Evolutionary conservation across 2,329 filamentous ascomycete genomes (phyloP).

Genomic region (Coniochaeta sp.): DNA sequence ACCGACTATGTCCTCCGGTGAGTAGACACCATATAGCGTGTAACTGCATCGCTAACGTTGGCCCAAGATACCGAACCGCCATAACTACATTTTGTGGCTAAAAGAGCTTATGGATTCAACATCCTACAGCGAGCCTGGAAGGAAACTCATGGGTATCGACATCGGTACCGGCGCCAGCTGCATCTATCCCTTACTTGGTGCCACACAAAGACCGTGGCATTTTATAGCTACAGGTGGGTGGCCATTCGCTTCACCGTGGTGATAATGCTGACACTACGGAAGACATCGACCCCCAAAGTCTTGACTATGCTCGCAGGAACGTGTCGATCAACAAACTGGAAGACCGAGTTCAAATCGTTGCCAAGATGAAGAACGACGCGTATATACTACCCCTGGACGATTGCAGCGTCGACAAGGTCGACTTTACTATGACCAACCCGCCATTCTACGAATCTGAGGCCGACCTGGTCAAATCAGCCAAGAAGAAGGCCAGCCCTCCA

Average conservation of each 20-base stretch:
- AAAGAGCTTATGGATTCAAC: conserved; percentile 73
- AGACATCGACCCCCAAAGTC: conserved; percentile 70
- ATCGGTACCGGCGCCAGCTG: conserved; percentile 87
- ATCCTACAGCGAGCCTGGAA: conserved; percentile 36
- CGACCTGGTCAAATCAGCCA: conserved; percentile 61
- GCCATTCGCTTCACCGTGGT: not conserved
- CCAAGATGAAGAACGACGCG: conserved; percentile 38
- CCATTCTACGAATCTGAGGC: conserved; percentile 78
- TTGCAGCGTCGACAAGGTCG: conserved; percentile 43
- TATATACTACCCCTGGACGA: conserved; percentile 57
- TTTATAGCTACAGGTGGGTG: conserved; percentile 57
- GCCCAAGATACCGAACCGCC: conserved; percentile 54
- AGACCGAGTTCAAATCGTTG: conserved; percentile 56
- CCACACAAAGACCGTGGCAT: conserved; percentile 63
- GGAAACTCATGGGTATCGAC: conserved; percentile 65
- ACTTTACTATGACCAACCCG: conserved; percentile 91
- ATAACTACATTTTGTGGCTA: conserved; percentile 89
- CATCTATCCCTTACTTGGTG: conserved; percentile 83
- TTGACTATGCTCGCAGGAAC: conserved; percentile 61
- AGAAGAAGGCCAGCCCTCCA: conserved; percentile 59
- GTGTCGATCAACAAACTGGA: conserved; percentile 58
- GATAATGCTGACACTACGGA: conserved; percentile 16
- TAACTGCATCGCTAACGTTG: conserved; percentile 2
- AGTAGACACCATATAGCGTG: conserved; percentile 12
- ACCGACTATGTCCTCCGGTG: conserved; percentile 83